phyloP scores from a whole-genome alignment of 1,139 yeast species.

The Meyerozyma guilliermondii region DNA sequence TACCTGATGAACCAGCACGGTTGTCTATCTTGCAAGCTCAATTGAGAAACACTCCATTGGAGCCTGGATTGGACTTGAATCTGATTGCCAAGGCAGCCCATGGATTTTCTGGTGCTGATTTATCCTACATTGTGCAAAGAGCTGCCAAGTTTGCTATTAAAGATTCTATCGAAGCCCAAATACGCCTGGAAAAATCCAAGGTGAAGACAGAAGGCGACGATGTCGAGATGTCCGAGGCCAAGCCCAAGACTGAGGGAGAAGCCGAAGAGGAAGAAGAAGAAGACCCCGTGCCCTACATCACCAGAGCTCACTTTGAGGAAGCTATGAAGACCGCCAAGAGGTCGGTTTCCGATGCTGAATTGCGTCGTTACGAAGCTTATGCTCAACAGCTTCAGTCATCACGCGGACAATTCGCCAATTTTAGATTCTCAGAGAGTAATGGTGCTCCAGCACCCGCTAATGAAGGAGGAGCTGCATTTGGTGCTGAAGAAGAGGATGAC shows the following conservation, averaged over 20 bases:
- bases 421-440: constrained; percentile 59
- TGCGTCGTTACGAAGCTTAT: constrained; percentile 97
- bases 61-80: constrained; percentile 85
- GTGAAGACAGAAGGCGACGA: constrained; percentile 44
- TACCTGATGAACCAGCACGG: constrained; percentile 95
- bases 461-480: constrained; percentile 46
- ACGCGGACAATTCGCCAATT: constrained; percentile 83
- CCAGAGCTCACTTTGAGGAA: constrained; percentile 92
- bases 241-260: constrained; percentile 30
- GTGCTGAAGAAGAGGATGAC: constrained; percentile 91
- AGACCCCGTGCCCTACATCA: constrained; percentile 94
- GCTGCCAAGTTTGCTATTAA: constrained; percentile 98
- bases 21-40: constrained; percentile 91
- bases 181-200: constrained; percentile 49
- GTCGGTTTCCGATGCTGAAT: constrained; percentile 93
- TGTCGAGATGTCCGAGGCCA: constrained; percentile 49
- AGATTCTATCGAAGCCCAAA: constrained; percentile 89
- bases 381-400: constrained; percentile 96
- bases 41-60: constrained; percentile 96
- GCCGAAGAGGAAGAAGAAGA: constrained; percentile 58
- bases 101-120: constrained; percentile 99
- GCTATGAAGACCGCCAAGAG: constrained; percentile 99
- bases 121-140: constrained; percentile 94
- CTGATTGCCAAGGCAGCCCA: constrained; percentile 90
- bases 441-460: constrained; percentile 24